Percentiles rank a stretch among this genome's conserved stretches.
phyloP scores from a whole-genome alignment of 2,329 filamentous ascomycete genomes.

The Paramyrothecium sp. region DNA sequence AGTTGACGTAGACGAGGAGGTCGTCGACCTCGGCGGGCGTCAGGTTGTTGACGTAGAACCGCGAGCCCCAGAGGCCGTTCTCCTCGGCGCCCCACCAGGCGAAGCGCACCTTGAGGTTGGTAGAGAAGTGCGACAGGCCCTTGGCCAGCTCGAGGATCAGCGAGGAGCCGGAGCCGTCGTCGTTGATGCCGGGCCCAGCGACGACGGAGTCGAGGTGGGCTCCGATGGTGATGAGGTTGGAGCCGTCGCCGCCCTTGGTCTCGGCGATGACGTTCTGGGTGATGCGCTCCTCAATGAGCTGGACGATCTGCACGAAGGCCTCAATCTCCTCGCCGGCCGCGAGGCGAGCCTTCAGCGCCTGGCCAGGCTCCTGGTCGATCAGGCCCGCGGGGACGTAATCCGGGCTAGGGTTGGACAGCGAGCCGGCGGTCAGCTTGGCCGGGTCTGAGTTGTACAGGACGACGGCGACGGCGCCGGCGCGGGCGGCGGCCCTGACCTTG shows the following conservation, averaged over 20 bases:
- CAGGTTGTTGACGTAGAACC: slow-evolving; percentile 36
- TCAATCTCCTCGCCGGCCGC: slow-evolving; percentile 29
- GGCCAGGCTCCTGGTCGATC: slow-evolving; percentile 26
- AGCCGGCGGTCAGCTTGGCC: slow-evolving; percentile 26
- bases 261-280: slow-evolving; percentile 45
- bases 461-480: slow-evolving; percentile 26
- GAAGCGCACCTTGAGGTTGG: slow-evolving; percentile 37
- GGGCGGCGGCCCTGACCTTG: slow-evolving; percentile 23
- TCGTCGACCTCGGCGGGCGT: slow-evolving; percentile 26
- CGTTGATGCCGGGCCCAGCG: slow-evolving; percentile 44
- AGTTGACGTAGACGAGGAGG: slow-evolving; percentile 38
- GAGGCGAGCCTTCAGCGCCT: slow-evolving; percentile 24
- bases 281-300: slow-evolving; percentile 33
- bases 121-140: slow-evolving; percentile 31
- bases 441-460: slow-evolving; percentile 27
- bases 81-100: slow-evolving; percentile 47
- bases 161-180: slow-evolving; percentile 41
- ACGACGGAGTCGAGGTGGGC: slow-evolving; percentile 43
- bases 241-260: slow-evolving; percentile 39
- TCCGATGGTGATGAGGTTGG: slow-evolving; percentile 40
- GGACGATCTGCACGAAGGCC: slow-evolving; percentile 31
- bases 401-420: slow-evolving; percentile 20
- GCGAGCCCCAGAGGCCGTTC: slow-evolving; percentile 32
- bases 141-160: slow-evolving; percentile 39
- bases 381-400: slow-evolving; percentile 24